Conservation (phyloP, 2,329 filamentous ascomycete species). For the Fusarium keratoplasticum region DNA sequence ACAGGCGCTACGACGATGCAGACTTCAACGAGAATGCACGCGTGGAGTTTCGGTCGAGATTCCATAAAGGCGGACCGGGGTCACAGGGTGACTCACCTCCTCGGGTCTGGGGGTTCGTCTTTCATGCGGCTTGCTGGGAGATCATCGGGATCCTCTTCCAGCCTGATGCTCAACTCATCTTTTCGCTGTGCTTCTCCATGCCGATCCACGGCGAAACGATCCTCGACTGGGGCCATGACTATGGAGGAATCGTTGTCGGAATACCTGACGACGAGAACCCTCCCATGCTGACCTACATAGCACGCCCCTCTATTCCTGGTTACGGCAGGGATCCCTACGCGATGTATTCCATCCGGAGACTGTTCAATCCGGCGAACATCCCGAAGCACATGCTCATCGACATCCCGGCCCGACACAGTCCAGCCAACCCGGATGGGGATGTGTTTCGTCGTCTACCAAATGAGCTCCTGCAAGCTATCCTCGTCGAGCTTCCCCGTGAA, state of each 20-base stretch:
- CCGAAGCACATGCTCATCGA: not conserved
- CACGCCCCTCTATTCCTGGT: not conserved
- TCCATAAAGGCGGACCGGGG: not conserved
- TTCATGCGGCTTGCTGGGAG: slow-evolving; percentile 21
- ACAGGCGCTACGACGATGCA: not conserved
- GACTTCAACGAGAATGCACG: not conserved
- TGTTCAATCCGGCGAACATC: not conserved
- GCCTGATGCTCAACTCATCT: not conserved
- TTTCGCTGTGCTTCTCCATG: slow-evolving; percentile 15
- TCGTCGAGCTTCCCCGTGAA: not conserved
- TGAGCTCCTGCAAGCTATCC: slow-evolving; percentile 13
- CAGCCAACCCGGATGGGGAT: not conserved
- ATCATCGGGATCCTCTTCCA: slow-evolving; percentile 2
- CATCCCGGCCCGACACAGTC: not conserved
- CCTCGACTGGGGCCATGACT: slow-evolving; percentile 19
- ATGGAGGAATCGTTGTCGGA: not conserved
- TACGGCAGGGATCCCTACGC: not conserved
- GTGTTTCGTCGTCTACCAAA: slow-evolving; percentile 1
- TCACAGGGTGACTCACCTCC: not conserved
- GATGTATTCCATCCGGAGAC: not conserved
- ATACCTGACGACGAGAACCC: not conserved
- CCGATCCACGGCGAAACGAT: not conserved
- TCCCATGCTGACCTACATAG: not conserved
- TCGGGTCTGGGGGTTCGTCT: slow-evolving; percentile 13
- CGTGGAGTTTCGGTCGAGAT: not conserved